Evolutionary conservation across 2,329 filamentous ascomycete genomes (phyloP), one percentile per base, ranked within the genome.

Genomic region (Cercospora berteroae): DNA sequence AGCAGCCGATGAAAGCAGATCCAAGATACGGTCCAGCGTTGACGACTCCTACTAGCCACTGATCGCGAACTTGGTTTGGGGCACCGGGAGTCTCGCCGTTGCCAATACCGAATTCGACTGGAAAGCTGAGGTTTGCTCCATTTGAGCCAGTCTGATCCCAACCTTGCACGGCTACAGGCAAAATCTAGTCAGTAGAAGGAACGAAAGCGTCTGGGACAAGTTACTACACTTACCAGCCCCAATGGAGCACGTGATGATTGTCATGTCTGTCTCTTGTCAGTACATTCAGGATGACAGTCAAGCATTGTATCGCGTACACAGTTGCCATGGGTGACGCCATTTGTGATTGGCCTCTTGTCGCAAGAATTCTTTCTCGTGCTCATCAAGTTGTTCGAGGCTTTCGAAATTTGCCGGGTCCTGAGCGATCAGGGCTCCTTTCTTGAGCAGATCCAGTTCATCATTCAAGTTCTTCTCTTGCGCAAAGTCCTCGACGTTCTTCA

Each of bases 41-140:
- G 69, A 92, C 81, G 2, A 91, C 78, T 55, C 90, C 90, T n/a
- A 91, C 81, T 36, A 91, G 80, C 82, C 86, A 87, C 18, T 81
- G 80, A 72, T 88, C 84, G 44, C 77, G 77, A 4, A 77, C 76
- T 36, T 81, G 80, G 25, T 80, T 79, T 50, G 76, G 76, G 50
- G 63, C 63, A 8, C 56, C 67, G 9, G 16, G 23, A 42, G 62
- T 69, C 4, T 72, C 70, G 57, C 67, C 65, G 31, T 75, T 67
- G 1, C 67, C 69, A 56, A 78, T 77, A 55, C 75, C 76, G 55
- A 78, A 77, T 25, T 72, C 76, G 6, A 66, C 18, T 8, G 84
- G 83, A 71, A 84, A 86, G 3, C 79, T 83, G 25, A 86, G 74
- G 62, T 86, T 86, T 42, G 84, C 84, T 4, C 83, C 84, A 68